Evolutionary conservation across 2,329 filamentous ascomycete species (phyloP).

Genomic region (Sphaerostilbella broomeana): DNA sequence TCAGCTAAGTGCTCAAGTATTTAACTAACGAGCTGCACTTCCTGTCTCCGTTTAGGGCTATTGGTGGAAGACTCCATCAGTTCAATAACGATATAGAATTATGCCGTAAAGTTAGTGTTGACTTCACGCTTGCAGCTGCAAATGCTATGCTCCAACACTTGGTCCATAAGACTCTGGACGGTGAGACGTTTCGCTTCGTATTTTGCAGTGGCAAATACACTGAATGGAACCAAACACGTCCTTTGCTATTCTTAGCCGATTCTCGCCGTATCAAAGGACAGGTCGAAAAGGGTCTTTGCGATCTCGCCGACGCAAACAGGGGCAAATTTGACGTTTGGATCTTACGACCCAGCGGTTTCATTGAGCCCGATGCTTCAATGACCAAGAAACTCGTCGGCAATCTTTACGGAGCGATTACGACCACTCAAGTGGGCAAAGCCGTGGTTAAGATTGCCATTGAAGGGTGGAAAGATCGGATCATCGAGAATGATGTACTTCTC

Average conservation of each 20-base stretch:
- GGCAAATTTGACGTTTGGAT: constrained; percentile 31
- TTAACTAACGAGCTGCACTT: neutral
- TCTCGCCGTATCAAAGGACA: constrained; percentile 33
- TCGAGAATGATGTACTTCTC: constrained; percentile 28
- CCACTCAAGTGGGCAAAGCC: constrained; percentile 29
- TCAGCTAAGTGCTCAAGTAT: too few species aligned
- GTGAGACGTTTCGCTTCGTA: constrained; percentile 35
- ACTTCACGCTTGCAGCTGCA: constrained; percentile 55
- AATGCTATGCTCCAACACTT: constrained; percentile 41
- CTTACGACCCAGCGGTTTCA: constrained; percentile 30
- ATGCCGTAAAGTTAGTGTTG: constrained; percentile 47
- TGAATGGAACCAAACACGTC: constrained; percentile 29
- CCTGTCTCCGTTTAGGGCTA: constrained; percentile 26
- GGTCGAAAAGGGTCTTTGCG: constrained; percentile 33
- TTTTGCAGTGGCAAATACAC: constrained; percentile 34
- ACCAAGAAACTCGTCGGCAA: constrained; percentile 23
- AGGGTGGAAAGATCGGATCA: constrained; percentile 29
- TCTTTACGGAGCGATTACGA: constrained; percentile 27
- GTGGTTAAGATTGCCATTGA: constrained; percentile 32
- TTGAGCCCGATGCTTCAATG: constrained; percentile 19
- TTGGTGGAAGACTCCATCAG: constrained; percentile 38
- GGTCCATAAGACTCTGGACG: constrained; percentile 23
- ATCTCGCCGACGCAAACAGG: constrained; percentile 28
- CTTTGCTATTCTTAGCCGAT: constrained; percentile 31
- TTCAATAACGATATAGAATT: constrained; percentile 40